Evolutionary conservation across 768 basidiomycete genomes (phyloP).

Genomic region (Clitopilus hobsonii): DNA sequence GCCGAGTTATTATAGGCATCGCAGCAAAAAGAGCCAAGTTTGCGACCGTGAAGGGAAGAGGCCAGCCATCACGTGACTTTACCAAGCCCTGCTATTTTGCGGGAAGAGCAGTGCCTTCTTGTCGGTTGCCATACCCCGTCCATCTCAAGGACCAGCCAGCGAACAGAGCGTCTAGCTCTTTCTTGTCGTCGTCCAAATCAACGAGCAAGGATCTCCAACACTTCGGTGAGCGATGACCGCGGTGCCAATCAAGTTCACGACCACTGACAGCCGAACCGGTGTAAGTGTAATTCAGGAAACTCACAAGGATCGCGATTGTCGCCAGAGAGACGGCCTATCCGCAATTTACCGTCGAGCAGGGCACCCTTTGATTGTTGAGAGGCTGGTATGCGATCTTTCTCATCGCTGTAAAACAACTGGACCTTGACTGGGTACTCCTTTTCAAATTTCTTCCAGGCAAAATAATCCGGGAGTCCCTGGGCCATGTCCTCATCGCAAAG

Average conservation of each 20-base stretch:
- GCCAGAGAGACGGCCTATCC: constrained; percentile 12
- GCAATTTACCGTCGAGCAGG: constrained; percentile 10
- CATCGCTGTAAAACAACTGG: constrained; percentile 1
- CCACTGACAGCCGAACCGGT: constrained; percentile 8
- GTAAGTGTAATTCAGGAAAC: background rate
- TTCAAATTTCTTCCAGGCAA: constrained; percentile 1
- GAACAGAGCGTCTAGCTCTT: background rate
- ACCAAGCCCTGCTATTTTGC: background rate
- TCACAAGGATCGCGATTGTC: constrained; percentile 13
- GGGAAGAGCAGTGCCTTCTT: constrained; percentile 7
- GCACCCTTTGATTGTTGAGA: constrained; percentile 3
- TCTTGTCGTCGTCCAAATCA: constrained; percentile 5
- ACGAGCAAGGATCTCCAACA: background rate
- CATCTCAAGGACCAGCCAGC: background rate
- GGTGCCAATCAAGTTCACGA: constrained; percentile 8
- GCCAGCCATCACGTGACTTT: constrained; percentile 5
- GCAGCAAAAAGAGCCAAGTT: background rate
- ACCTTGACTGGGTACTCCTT: background rate
- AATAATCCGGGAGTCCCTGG: constrained; percentile 3
- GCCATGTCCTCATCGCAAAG: constrained; percentile 42
- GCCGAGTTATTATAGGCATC: background rate
- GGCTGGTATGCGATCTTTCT: constrained; percentile 6
- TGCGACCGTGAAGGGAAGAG: background rate
- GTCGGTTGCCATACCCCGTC: constrained; percentile 9
- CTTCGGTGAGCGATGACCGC: constrained; percentile 5